Percentiles rank a stretch among this genome's conserved stretches.
Evolutionary conservation across 2,329 filamentous ascomycete genomes (phyloP).

Genomic region (Cladosporium austrohemisphaericum): DNA sequence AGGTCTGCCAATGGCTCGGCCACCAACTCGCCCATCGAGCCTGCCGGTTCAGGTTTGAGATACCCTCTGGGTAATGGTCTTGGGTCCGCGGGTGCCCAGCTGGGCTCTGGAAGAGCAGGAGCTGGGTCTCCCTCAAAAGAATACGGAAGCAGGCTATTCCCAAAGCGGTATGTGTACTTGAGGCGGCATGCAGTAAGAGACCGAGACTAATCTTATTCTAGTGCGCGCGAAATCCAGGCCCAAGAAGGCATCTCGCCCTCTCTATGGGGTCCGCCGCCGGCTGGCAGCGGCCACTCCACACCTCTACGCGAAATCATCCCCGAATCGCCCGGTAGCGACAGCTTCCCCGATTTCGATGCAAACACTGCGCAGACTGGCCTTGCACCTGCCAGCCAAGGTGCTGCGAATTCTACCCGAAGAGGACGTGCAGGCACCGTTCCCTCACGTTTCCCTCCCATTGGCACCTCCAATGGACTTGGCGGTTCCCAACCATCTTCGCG

Average conservation of each 20-base stretch:
- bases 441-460: conserved; percentile 81
- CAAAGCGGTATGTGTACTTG: conserved; percentile 72
- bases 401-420: conserved; percentile 52
- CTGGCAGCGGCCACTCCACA: conserved; percentile 93
- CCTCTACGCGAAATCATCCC: conserved; percentile 95
- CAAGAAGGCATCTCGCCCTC: conserved; percentile 79
- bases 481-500: conserved; percentile 48
- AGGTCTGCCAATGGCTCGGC: conserved; percentile 76
- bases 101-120: conserved; percentile 66
- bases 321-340: conserved; percentile 87
- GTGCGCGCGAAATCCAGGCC: conserved; percentile 92
- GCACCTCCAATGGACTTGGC: conserved; percentile 48
- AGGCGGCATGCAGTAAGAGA: background rate
- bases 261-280: conserved; percentile 89
- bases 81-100: conserved; percentile 48
- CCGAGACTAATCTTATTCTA: conserved; percentile 37
- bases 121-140: conserved; percentile 97
- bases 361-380: conserved; percentile 23
- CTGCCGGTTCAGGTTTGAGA: conserved; percentile 60
- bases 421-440: conserved; percentile 93
- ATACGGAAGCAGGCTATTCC: conserved; percentile 75
- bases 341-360: conserved; percentile 79
- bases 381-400: conserved; percentile 22
- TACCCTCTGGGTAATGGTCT: conserved; percentile 68
- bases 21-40: conserved; percentile 76